A percentile compares a stretch with the other conserved stretches of the same genome.
phyloP scores from a whole-genome alignment of 768 basidiomycete species.

The Erythrobasidium yunnanense region DNA sequence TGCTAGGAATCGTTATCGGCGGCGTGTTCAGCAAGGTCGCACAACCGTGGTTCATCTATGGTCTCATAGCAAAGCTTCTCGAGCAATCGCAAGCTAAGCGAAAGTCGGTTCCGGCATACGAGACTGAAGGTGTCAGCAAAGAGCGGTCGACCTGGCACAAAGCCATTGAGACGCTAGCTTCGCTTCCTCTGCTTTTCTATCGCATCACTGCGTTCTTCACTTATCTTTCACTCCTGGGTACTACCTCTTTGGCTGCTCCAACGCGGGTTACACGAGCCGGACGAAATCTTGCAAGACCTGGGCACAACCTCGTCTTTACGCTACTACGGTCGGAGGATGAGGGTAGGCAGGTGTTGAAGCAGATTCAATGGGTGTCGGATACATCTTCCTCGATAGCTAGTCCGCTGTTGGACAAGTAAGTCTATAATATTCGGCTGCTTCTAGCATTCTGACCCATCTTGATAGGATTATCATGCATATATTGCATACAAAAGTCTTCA shows the following conservation, averaged over 20 bases:
- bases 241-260: constrained; percentile 38
- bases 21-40: constrained; percentile 52
- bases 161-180: constrained; percentile 33
- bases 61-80: constrained; percentile 55
- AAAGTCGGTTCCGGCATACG: too few species aligned
- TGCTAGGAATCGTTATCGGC: constrained; percentile 64
- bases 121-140: too few species aligned
- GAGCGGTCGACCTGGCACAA: neutral
- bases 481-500: constrained; percentile 51
- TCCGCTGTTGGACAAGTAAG: constrained; percentile 14
- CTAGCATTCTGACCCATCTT: constrained; percentile 52
- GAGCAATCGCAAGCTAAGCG: constrained; percentile 36
- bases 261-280: constrained; percentile 24
- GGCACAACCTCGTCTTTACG: neutral
- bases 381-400: neutral
- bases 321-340: neutral
- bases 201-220: constrained; percentile 31
- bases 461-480: constrained; percentile 59
- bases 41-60: constrained; percentile 85
- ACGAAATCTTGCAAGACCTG: neutral
- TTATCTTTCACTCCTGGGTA: constrained; percentile 38
- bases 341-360: neutral
- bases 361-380: neutral
- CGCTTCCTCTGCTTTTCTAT: neutral
- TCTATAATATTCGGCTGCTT: constrained; percentile 14